A percentile compares a stretch with the other conserved stretches of the same genome.
These are phyloP conservation scores for Naganishia onofrii DNA, from an alignment of 768 basidiomycete genomes.

Conservation along the genomic window DNA sequence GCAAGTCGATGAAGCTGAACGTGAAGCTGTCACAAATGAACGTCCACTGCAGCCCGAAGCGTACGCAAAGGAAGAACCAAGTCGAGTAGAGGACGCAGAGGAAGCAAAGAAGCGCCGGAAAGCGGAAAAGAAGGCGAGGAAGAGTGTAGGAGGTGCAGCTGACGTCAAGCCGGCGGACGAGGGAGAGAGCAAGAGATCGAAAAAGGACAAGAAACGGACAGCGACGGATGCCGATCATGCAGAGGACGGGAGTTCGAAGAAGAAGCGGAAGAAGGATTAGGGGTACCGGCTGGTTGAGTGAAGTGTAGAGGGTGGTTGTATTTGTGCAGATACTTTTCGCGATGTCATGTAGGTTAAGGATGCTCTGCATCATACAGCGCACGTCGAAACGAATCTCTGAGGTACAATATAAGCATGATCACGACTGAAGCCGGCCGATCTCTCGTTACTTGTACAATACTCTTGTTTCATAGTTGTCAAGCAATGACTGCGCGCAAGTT, in stretches of 20 bases:
- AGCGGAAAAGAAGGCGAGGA: conserved; percentile 35
- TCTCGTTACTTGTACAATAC: too few relatives aligned
- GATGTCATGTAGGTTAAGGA: neutral
- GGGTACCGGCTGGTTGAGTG: neutral
- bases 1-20: conserved; percentile 46
- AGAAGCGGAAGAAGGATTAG: conserved; percentile 26
- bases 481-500: too few relatives aligned
- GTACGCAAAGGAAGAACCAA: conserved; percentile 26
- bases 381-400: too few relatives aligned
- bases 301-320: conserved; percentile 4
- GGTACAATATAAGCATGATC: too few relatives aligned
- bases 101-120: conserved; percentile 36
- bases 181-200: conserved; percentile 4
- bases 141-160: neutral
- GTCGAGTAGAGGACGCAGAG: conserved; percentile 31
- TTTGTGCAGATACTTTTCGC: neutral
- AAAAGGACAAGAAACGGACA: conserved; percentile 24
- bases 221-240: conserved; percentile 11
- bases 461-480: too few relatives aligned
- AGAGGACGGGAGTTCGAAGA: conserved; percentile 18
- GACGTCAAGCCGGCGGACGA: neutral
- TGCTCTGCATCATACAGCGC: neutral
- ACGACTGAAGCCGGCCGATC: too few relatives aligned
- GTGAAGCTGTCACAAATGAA: conserved; percentile 42
- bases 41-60: conserved; percentile 38